These are phyloP conservation scores for Cutaneotrichosporon cavernicola DNA, from an alignment of 1,284 basidiomycete species.

Conservation along the genomic window DNA sequence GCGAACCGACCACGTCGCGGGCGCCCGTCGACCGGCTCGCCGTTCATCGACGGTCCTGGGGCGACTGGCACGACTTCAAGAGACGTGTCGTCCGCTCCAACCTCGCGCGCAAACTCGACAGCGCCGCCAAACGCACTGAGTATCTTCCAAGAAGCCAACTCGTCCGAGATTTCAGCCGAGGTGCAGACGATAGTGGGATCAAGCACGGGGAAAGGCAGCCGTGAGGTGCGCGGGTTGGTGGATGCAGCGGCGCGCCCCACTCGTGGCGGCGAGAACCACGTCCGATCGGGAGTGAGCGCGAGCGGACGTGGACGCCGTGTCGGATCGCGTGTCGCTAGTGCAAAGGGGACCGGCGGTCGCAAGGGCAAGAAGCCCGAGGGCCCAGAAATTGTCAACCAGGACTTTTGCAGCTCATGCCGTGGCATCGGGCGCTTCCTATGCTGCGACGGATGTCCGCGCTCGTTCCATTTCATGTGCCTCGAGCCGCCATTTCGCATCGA, in stretches of 20 bases:
- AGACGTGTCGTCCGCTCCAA: conserved; percentile 22
- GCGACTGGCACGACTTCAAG: conserved; percentile 16
- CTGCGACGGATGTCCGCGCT: conserved; percentile 94
- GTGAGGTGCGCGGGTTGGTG: conserved; percentile 5
- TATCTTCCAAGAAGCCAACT: conserved; percentile 35
- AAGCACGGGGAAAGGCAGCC: conserved; percentile 8
- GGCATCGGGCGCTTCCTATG: conserved; percentile 75
- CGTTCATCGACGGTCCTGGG: conserved; percentile 4
- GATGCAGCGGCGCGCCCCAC: conserved; percentile 20
- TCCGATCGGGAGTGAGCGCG: conserved; percentile 44
- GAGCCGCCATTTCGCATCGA: conserved; percentile 88
- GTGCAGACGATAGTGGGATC: conserved; percentile 26
- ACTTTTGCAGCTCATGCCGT: conserved; percentile 89
- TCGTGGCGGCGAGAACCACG: conserved; percentile 26
- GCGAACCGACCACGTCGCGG: conserved; percentile 19
- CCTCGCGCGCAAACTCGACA: conserved; percentile 18
- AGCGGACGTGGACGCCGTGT: conserved; percentile 45
- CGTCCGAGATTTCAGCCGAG: conserved; percentile 26
- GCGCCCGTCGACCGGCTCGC: conserved; percentile 15
- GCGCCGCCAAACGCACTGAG: conserved; percentile 25
- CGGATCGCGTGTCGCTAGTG: conserved; percentile 23
- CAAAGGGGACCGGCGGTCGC: conserved; percentile 10
- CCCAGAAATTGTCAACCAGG: conserved; percentile 65
- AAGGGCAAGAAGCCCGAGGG: conserved; percentile 36
- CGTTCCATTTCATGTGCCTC: conserved; percentile 94